Base-by-base conservation (phyloP, 345 rosid genomes). In the Lepidium aucheri region DNA sequence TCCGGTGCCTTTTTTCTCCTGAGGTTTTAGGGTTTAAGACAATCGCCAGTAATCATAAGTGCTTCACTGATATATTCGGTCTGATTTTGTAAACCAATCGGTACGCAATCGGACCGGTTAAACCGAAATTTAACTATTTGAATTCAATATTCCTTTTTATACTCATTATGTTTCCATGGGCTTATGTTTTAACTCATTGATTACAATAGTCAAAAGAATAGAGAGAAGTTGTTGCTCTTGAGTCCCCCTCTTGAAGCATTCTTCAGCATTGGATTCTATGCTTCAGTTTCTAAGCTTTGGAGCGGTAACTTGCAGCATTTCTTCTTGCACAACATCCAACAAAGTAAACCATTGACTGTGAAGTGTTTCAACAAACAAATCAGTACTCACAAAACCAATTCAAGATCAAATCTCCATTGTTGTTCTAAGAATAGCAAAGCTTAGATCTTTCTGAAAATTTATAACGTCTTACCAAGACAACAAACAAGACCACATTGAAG, bases 251-350 rank as follows among this genome's bases (percentile, higher is more conserved):
- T 38, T 11, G 7, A 57, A 40, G 2, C 60, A 40, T 28, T 26
- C 39, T 46, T 22, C 53, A 69, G 57, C 18, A 56, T 46, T 3
- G 36, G 56, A 32, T 28, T 35, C 0, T 30, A 20, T 16, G 46
- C 69, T 63, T 62, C 52, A 17, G 3, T 41, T 72, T 65, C 83
- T 82, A 86, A 73, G 74, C 72, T 76, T 89, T 92, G 8, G 82
- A 56, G 16, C 30, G 61, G 42, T 76, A 77, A 47, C 67, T 49
- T 5, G 83, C 68, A 39, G 89, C 96, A 62, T 86, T 92, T 57
- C 90, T 79, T 75, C 98, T 82, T 1, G 98, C 98, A 30, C 95
- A 92, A 80, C 98, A 92, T 53, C 98, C 98, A 0, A 87, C 87
- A n/a, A 87, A 83, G 82, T 92, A 92, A 40, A 92, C 72, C 62